These are phyloP conservation scores for Tetradesmus obliquus DNA, from an alignment of 139 green algal species.

Conservation along the genomic window DNA sequence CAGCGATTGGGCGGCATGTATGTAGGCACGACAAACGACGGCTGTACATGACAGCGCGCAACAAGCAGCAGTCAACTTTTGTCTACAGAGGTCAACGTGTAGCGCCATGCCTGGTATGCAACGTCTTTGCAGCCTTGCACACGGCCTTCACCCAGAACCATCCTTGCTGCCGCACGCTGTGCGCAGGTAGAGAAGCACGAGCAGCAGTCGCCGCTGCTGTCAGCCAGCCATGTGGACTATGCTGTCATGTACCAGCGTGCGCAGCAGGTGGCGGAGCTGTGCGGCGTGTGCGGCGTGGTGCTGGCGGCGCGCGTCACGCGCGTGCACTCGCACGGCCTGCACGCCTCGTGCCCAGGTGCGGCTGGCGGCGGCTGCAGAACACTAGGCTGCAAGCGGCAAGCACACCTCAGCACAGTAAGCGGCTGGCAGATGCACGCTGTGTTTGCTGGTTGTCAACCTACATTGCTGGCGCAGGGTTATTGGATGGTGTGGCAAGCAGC, in stretches of 20 bases:
- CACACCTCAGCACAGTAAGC: neutral
- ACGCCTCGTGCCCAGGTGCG: neutral
- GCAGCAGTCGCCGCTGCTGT: conserved; percentile 7
- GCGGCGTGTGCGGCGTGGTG: neutral
- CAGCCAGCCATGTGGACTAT: neutral
- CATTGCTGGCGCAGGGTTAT: too few relatives aligned
- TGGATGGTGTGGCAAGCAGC: too few relatives aligned
- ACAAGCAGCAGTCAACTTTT: neutral
- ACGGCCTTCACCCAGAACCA: neutral
- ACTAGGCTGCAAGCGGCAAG: neutral
- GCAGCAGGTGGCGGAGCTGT: neutral
- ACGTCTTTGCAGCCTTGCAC: neutral
- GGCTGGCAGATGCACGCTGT: too few relatives aligned
- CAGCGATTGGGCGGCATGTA: too few relatives aligned
- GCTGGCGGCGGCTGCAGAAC: neutral
- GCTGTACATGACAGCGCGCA: neutral
- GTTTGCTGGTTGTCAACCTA: too few relatives aligned
- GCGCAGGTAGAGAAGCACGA: neutral
- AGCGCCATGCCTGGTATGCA: neutral
- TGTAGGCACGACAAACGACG: too few relatives aligned
- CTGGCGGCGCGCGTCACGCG: neutral
- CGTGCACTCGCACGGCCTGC: neutral
- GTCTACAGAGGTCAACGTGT: neutral
- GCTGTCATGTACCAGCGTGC: neutral
- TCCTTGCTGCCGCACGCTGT: too few relatives aligned